Evolutionary conservation across 2,329 filamentous ascomycete species (phyloP).

Genomic region (Trichoderma asperellum): DNA sequence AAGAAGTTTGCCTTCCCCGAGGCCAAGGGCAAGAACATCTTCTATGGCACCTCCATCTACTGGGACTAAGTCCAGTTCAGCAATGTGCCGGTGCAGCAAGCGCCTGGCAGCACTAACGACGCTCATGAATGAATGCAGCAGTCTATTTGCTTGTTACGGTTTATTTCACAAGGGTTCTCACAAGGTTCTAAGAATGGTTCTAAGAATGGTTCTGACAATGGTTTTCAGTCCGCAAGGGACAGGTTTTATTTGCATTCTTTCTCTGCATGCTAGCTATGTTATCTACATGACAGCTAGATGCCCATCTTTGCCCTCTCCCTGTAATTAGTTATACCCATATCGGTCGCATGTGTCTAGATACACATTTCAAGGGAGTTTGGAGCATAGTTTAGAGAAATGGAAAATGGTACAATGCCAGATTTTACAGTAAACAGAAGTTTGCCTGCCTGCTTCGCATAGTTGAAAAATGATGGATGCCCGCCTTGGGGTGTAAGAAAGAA

Average conservation of each 20-base stretch:
- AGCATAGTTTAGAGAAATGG: background rate
- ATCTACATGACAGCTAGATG: background rate
- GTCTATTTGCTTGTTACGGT: background rate
- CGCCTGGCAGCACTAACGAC: background rate
- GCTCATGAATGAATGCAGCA: background rate
- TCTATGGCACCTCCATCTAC: constrained; percentile 34
- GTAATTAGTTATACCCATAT: background rate
- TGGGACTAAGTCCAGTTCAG: constrained; percentile 20
- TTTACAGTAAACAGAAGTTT: background rate
- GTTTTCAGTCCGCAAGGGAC: background rate
- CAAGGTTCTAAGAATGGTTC: no score
- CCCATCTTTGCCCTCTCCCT: background rate
- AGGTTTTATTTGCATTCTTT: background rate
- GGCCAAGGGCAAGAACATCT: constrained; percentile 21
- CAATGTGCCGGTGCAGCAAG: background rate
- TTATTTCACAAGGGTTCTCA: background rate
- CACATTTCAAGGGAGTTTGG: background rate
- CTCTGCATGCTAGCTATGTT: background rate
- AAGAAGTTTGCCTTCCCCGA: constrained; percentile 31
- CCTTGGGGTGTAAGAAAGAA: background rate
- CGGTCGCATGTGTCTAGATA: background rate
- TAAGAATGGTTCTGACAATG: background rate
- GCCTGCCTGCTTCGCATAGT: background rate
- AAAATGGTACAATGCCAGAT: background rate
- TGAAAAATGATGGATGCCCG: background rate